These are phyloP conservation scores for Russula griseocarnosa DNA, from an alignment of 768 basidiomycete species.

Conservation along the genomic window DNA sequence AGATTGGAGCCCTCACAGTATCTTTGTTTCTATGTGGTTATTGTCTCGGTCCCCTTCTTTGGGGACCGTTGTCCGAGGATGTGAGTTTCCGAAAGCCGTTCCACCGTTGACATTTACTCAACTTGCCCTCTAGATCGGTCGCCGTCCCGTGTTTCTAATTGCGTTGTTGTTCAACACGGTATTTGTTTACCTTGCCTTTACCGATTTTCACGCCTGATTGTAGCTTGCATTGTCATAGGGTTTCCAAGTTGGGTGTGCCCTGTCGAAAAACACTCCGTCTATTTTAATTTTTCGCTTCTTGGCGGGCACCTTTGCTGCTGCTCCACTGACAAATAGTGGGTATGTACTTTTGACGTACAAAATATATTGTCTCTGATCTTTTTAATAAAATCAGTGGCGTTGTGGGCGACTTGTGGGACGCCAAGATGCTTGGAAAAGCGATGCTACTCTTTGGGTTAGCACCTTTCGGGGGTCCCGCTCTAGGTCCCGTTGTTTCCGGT, in stretches of 20 bases:
- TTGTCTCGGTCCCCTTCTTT: slow-evolving; percentile 38
- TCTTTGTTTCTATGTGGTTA: slow-evolving; percentile 69
- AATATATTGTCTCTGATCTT: slow-evolving; percentile 8
- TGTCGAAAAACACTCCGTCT: slow-evolving; percentile 56
- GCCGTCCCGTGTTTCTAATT: slow-evolving; percentile 54
- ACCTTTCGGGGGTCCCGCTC: slow-evolving; percentile 63
- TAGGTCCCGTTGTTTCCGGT: slow-evolving; percentile 37
- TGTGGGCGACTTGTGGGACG: slow-evolving; percentile 61
- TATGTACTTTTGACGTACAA: slow-evolving; percentile 31
- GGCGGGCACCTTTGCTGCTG: slow-evolving; percentile 64
- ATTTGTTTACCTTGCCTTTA: slow-evolving; percentile 19
- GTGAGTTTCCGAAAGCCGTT: slow-evolving; percentile 28
- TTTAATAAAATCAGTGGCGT: slow-evolving; percentile 38
- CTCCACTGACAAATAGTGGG: slow-evolving; percentile 68
- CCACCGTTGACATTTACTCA: not conserved
- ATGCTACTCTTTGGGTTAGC: slow-evolving; percentile 60
- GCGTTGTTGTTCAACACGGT: slow-evolving; percentile 56
- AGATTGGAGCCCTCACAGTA: slow-evolving; percentile 52
- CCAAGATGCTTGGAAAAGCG: slow-evolving; percentile 57
- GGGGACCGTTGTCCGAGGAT: slow-evolving; percentile 36
- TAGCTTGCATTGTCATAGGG: slow-evolving; percentile 34
- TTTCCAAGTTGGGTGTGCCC: slow-evolving; percentile 61
- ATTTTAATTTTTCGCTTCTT: slow-evolving; percentile 68
- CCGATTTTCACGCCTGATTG: slow-evolving; percentile 4
- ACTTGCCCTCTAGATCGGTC: slow-evolving; percentile 37